phyloP scores from a whole-genome alignment of 805 yeast genomes.

The Pichia insulana region DNA sequence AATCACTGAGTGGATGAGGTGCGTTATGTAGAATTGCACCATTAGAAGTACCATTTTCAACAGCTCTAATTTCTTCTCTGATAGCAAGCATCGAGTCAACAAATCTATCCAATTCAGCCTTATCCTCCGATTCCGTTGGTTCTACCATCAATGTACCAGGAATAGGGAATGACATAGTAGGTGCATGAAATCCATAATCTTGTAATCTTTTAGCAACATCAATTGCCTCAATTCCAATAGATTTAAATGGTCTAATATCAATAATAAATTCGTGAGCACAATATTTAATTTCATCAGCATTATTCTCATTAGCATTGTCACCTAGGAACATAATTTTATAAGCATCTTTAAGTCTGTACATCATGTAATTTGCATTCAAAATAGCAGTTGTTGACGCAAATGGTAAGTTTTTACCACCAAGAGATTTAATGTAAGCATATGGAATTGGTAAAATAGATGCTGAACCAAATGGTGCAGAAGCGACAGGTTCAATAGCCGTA shows the following conservation, averaged over 20 bases:
- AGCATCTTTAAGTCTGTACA: conserved; percentile 59
- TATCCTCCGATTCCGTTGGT: conserved; percentile 92
- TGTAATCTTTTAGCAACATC: conserved; percentile 95
- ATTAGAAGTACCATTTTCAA: conserved; percentile 54
- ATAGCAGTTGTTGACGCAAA: conserved; percentile 85
- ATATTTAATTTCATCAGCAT: conserved; percentile 41
- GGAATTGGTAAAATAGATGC: conserved; percentile 91
- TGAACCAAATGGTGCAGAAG: conserved; percentile 94
- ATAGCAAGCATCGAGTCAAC: conserved; percentile 80
- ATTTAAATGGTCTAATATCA: conserved; percentile 79
- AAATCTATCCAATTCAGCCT: conserved; percentile 83
- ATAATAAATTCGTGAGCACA: conserved; percentile 97
- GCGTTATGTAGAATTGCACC: conserved; percentile 77
- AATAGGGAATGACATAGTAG: conserved; percentile 98
- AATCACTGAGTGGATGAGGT: conserved; percentile 83
- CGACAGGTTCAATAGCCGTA: conserved; percentile 63
- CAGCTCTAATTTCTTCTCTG: conserved; percentile 69
- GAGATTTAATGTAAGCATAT: conserved; percentile 88
- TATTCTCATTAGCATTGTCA: conserved; percentile 18
- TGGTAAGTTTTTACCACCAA: conserved; percentile 81
- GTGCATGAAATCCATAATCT: conserved; percentile 98
- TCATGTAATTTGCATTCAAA: conserved; percentile 94
- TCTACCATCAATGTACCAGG: conserved; percentile 97
- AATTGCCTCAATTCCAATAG: conserved; percentile 80
- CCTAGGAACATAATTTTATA: conserved; percentile 73